Base-by-base conservation (phyloP, 768 basidiomycete species). In the Phanerochaete sordida region DNA sequence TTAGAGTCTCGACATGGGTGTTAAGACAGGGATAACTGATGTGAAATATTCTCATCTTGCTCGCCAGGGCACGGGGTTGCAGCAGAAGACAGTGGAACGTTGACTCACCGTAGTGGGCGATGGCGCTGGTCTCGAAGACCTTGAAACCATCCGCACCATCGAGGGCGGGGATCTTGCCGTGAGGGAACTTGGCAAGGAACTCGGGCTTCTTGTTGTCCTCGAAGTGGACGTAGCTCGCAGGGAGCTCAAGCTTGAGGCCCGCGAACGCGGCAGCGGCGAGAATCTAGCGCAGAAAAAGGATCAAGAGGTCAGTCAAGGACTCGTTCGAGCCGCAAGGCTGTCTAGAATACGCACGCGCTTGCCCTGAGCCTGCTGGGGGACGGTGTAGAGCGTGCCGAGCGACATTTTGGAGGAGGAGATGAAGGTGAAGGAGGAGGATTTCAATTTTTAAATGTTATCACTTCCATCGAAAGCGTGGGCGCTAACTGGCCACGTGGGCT, bases 61-160 rank as follows among this genome's bases (percentile, higher is more conserved):
- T 51, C 51, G 56, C 48, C 24, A 33, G 3, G 33, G 30, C 5
- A 37, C 35, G 3, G 33, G 52, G 31, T 23, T 54, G 12, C 28
- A n/a, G 33, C 33, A 23, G 60, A 49, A 46, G 49, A 28, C 27
- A 24, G 43, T 43, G 8, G 21, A 56, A 44, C 35, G 46, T 23
- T 65, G 57, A 88, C 94, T 85, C 76, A 98, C 96, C 67, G 76
- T 96, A 95, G 59, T 85, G 87, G 48, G 93, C 90, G 74, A 98
- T 93, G 50, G 93, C 85, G 57, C 76, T 70, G 57, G 83, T 80
- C 79, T 96, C 96, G 66, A 85, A 84, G 60, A 97, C 77, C 69
- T 79, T 82, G 80, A 93, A 84, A 57, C 93, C 93, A 72, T 93
- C 84, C 15, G 77, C 74, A 47, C 81, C 78, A 73, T 94, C 92